Conservation (phyloP, 805 yeast genomes). For the Komagataella populi region DNA sequence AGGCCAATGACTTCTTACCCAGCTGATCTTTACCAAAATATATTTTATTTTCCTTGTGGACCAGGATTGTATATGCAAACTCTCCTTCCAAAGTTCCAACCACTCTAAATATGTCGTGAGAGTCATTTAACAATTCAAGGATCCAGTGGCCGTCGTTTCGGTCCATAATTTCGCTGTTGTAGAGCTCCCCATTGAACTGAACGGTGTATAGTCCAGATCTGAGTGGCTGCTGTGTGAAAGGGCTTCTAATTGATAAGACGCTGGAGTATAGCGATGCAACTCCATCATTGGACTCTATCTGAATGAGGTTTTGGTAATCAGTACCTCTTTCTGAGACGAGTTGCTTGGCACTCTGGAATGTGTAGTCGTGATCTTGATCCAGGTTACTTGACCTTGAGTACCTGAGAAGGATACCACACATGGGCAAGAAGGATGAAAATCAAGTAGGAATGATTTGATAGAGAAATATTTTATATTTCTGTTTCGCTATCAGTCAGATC, state of each 20-base stretch:
- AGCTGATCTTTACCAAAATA: conserved; percentile 77
- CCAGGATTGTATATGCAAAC: conserved; percentile 54
- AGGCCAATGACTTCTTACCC: conserved; percentile 72
- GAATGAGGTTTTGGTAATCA: not conserved
- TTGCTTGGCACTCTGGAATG: not conserved
- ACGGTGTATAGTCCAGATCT: conserved; percentile 21
- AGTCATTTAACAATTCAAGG: conserved; percentile 21
- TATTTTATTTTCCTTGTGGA: conserved; percentile 22
- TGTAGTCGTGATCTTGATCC: not conserved
- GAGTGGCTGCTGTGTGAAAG: conserved; percentile 68
- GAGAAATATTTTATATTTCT: not conserved
- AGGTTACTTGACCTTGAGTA: not conserved
- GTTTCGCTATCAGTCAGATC: not conserved
- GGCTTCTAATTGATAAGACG: conserved; percentile 67
- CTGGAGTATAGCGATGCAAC: conserved; percentile 38
- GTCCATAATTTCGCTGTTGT: conserved; percentile 37
- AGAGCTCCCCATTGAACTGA: conserved; percentile 89
- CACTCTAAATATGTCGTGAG: conserved; percentile 23
- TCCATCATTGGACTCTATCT: not conserved
- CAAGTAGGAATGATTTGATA: not conserved
- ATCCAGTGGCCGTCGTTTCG: conserved; percentile 56
- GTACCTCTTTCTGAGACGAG: not conserved
- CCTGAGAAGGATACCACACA: not conserved
- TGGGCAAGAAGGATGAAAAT: not conserved
- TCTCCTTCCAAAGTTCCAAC: conserved; percentile 57